Conservation (phyloP, 257 asterid genomes). For the Nicotiana tabacum region DNA sequence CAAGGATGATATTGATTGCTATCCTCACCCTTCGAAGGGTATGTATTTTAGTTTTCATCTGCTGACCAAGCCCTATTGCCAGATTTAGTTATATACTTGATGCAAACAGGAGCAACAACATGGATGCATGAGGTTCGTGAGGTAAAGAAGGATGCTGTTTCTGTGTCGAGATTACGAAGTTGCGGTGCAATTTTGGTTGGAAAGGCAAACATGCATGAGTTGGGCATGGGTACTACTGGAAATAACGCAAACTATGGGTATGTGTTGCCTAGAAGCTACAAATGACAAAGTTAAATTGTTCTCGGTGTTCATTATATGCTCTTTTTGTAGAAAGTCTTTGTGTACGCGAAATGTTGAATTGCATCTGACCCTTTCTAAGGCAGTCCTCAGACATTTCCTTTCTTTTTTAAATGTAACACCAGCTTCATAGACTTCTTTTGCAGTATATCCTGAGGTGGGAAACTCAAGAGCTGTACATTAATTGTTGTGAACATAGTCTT, state of each 20-base stretch:
- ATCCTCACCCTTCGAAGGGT: constrained; percentile 85
- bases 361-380: not conserved
- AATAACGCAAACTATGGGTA: constrained; percentile 95
- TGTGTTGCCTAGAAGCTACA: constrained; percentile 13
- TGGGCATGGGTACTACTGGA: constrained; percentile 96
- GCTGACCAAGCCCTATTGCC: not conserved
- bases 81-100: constrained; percentile 12
- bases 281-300: not conserved
- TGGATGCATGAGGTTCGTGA: constrained; percentile 76
- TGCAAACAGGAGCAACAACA: constrained; percentile 78
- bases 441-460: not conserved
- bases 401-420: not conserved
- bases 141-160: constrained; percentile 68
- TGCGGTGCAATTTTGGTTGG: constrained; percentile 95
- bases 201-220: constrained; percentile 98
- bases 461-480: not conserved
- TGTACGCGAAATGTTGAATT: not conserved
- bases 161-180: constrained; percentile 72
- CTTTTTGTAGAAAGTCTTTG: not conserved
- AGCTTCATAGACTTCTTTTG: not conserved
- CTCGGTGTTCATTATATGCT: not conserved
- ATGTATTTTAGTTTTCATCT: constrained; percentile 16
- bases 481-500: not conserved
- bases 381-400: not conserved
- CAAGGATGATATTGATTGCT: constrained; percentile 94